Conservation (phyloP, 805 yeast genomes). For the Starmerella stellata region DNA sequence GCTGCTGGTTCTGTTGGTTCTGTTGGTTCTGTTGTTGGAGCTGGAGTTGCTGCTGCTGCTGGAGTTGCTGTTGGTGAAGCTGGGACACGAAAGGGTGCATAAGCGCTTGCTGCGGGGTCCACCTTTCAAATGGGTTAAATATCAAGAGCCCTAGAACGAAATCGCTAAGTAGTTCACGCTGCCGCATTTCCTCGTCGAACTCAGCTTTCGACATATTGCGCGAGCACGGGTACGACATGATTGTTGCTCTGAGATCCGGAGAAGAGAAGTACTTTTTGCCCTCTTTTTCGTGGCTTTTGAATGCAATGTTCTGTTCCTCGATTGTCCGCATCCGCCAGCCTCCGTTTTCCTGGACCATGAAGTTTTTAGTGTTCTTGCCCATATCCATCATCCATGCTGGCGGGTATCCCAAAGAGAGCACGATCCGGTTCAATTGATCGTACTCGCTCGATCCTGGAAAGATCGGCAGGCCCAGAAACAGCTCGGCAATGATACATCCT, state of each 20-base stretch:
- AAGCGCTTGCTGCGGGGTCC: slow-evolving; percentile 93
- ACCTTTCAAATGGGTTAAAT: slow-evolving; percentile 78
- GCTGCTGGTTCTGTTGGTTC: slow-evolving; percentile 4
- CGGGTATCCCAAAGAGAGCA: slow-evolving; percentile 65
- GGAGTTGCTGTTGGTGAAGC: too few relatives aligned
- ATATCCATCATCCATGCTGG: slow-evolving; percentile 94
- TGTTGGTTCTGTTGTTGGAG: slow-evolving; percentile 1
- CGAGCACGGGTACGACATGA: slow-evolving; percentile 46
- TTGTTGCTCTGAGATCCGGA: slow-evolving; percentile 48
- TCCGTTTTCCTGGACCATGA: slow-evolving; percentile 34
- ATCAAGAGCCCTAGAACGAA: slow-evolving; percentile 62
- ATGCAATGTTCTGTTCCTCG: slow-evolving; percentile 33
- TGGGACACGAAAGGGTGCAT: slow-evolving; percentile 71
- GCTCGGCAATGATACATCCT: slow-evolving; percentile 82
- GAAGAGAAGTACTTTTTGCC: slow-evolving; percentile 67
- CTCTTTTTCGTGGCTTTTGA: slow-evolving; percentile 43
- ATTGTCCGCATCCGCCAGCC: slow-evolving; percentile 31
- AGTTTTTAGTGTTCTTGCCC: slow-evolving; percentile 67
- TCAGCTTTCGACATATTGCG: slow-evolving; percentile 24
- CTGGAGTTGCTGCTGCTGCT: too few relatives aligned
- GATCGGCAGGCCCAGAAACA: slow-evolving; percentile 77
- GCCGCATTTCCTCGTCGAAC: slow-evolving; percentile 53
- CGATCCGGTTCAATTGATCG: slow-evolving; percentile 69
- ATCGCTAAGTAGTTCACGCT: slow-evolving; percentile 54
- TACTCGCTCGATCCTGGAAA: slow-evolving; percentile 92